Evolutionary conservation across 2,329 filamentous ascomycete species (phyloP), one percentile per base, ranked within the genome.

Genomic region (Trichoderma koningii): DNA sequence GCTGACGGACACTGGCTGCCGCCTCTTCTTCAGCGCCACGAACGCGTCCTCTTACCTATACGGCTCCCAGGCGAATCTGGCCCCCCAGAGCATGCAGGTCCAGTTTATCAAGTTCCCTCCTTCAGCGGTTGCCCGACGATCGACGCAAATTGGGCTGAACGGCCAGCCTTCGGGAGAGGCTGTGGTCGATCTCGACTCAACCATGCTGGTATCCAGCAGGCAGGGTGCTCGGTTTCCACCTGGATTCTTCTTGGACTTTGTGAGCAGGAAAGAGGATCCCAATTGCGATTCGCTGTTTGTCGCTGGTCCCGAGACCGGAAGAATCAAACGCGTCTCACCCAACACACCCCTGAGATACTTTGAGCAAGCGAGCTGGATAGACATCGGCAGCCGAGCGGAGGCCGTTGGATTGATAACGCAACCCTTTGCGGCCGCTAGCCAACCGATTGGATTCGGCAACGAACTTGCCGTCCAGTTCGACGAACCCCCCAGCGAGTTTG

Each of bases 391-490:
- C 71, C 84, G 84, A 41, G 88, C 89, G 7, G 89, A 96, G 73
- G 92, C 91, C 69, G 86, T 97, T 64, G 92, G 93, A 2, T 78
- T 93, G 14, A 86, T 92, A 30, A 91, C 89, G 0, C 84, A 85
- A 55, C 86, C 90, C 0, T 94, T 93, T 70, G 84, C 87, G 17
- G 90, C 90, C 10, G 83, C 87, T 0, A 79, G 79, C 12, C 85
- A 86, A 28, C 90, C 91, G 0, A 74, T 87, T 23, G 94, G 93
- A 0, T 98, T 97, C 72, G 93, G 94, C 12, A 99, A 99, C 71
- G 95, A 99, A 77, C 82, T 98, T 64, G 92, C 95, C 1, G 90
- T 96, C n/a, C 96, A 99, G 71, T 99, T 95, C 71, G 95, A 99
- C 72, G 84, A 91, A 66, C 82, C 88, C 0, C 85, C 90, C 0